Base-by-base conservation (phyloP, 371 early-diverging fungal genomes). In the Zopfochytrium polystomum region DNA sequence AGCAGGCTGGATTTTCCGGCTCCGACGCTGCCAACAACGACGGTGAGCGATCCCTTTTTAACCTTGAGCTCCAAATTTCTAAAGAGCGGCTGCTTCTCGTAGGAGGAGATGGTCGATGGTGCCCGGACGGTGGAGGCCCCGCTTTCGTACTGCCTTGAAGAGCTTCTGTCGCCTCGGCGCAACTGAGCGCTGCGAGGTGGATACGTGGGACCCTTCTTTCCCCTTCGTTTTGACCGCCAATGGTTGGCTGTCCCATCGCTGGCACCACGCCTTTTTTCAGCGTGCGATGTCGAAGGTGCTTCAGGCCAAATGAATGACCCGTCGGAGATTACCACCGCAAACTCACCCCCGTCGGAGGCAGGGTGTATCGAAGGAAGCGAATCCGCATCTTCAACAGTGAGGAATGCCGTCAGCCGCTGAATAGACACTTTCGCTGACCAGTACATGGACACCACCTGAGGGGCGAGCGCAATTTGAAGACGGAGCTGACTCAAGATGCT, bases 21-120 rank as follows among this genome's bases (percentile, higher is more conserved):
- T 1, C 72, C 77, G 3, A 74, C 75, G n/a, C 57, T 44, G 18
- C 77, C 75, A 23, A 63, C 64, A 27, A 73, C 64, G 11, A 47
- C 52, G 3, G 30, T 33, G 5, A 58, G 53, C 1, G 55, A 63
- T 26, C 34, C 49, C 5, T 23, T 31, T 2, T 26, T 7, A 13
- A 58, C 26, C 20, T 5, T 15, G 15, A 58, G 27, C 32, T 47
- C 29, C 3, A 58, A 22, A 26, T 58, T n/a, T n/a, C n/a, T n/a
- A n/a, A n/a, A n/a, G n/a, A n/a, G n/a, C n/a, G n/a, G 32, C 38
- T 20, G 2, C 43, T 45, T n/a, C 45, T 32, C 5, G 25, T n/a
- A 15, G 20, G 55, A n/a, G 56, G n/a, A 42, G 20, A 6, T 54
- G 33, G 23, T 20, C 38, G 6, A 29, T 7, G 23, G 27, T 9